Evolutionary conservation across 495 filamentous ascomycete species (phyloP).

Genomic region (Hypoxylon rickii): DNA sequence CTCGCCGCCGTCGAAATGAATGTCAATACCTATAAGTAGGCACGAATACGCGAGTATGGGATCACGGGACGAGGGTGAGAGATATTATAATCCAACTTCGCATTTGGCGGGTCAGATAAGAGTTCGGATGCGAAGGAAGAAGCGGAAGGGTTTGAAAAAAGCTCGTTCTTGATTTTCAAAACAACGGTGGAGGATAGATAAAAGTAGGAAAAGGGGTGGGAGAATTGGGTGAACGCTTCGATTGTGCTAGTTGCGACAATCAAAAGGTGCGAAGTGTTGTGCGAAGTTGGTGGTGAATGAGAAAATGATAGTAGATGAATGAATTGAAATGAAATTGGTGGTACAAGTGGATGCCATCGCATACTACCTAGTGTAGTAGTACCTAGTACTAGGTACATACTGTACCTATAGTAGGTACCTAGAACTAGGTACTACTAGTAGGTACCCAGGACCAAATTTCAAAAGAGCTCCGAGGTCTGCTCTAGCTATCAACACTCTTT

Average conservation of each 20-base stretch:
- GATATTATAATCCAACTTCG: too few relatives aligned
- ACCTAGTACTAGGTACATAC: background rate
- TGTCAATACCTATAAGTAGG: background rate
- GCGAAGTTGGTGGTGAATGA: conserved; percentile 2
- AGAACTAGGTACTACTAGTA: too few relatives aligned
- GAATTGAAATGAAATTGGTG: conserved; percentile 2
- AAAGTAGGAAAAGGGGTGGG: background rate
- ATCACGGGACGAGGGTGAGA: too few relatives aligned
- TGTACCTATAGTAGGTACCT: background rate
- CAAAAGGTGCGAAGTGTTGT: conserved; percentile 8
- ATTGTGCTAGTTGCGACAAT: background rate
- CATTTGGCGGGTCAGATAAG: too few relatives aligned
- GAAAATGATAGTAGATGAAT: conserved; percentile 26
- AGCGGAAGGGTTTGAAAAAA: too few relatives aligned
- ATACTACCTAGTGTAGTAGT: too few relatives aligned
- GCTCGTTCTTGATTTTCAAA: too few relatives aligned
- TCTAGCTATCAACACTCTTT: too few relatives aligned
- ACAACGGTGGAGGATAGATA: too few relatives aligned
- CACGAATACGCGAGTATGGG: conserved; percentile 22
- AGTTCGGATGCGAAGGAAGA: too few relatives aligned
- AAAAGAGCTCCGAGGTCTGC: too few relatives aligned
- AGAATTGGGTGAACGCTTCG: background rate
- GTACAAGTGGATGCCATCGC: conserved; percentile 16
- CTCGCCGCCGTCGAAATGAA: background rate
- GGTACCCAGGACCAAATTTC: too few relatives aligned